Evolutionary conservation across 75 land plant genomes (phyloP).

Genomic region (Selaginella tamariscina): DNA sequence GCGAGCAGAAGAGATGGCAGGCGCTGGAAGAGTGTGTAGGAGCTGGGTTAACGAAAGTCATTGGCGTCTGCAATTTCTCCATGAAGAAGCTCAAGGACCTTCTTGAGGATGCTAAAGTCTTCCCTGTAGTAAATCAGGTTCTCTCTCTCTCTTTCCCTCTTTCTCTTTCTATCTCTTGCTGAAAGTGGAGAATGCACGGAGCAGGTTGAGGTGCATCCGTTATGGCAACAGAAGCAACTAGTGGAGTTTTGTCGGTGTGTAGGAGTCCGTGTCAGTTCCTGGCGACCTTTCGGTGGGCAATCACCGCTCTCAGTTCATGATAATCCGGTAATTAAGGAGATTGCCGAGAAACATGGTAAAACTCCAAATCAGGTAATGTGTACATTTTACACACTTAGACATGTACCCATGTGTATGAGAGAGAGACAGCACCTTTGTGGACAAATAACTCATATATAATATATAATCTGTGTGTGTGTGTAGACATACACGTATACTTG

Average conservation of each 20-base stretch:
- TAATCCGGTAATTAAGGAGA: neutral
- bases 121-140: slow-evolving; percentile 8
- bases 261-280: neutral
- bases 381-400: neutral
- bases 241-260: neutral
- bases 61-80: slow-evolving; percentile 9
- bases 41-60: neutral
- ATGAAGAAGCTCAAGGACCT: neutral
- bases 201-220: slow-evolving; percentile 11
- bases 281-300: slow-evolving; percentile 2
- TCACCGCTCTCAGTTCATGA: neutral
- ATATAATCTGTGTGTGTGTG: too few species aligned
- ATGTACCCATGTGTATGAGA: too few species aligned
- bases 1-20: neutral
- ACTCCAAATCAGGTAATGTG: neutral
- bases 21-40: neutral
- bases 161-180: neutral
- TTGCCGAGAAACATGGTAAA: slow-evolving; percentile 2
- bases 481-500: too few species aligned
- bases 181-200: neutral
- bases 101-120: neutral
- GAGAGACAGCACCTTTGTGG: too few species aligned
- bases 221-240: slow-evolving; percentile 4
- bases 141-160: neutral
- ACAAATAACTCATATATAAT: too few species aligned